Conservation (phyloP, 768 basidiomycete species). For the Lanmaoa rubissima region DNA sequence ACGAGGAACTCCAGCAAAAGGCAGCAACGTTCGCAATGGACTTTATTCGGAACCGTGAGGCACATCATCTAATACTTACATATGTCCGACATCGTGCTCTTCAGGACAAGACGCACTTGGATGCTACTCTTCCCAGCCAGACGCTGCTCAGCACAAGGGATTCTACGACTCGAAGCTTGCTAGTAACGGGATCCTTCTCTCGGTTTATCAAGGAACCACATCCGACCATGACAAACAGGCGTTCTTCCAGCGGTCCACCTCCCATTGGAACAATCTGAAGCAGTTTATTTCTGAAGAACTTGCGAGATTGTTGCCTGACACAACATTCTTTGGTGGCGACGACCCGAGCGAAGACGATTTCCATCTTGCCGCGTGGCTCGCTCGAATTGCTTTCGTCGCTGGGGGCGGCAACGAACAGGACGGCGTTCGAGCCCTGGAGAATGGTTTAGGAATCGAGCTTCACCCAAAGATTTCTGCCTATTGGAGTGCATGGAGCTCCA, state of each 20-base stretch:
- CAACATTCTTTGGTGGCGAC: constrained; percentile 48
- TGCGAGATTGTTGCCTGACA: constrained; percentile 38
- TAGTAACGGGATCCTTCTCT: constrained; percentile 39
- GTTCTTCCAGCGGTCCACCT: constrained; percentile 40
- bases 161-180: constrained; percentile 46
- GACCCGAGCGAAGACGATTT: constrained; percentile 53
- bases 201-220: constrained; percentile 41
- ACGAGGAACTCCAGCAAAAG: constrained; percentile 44
- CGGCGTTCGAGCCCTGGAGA: constrained; percentile 38
- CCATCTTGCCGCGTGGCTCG: constrained; percentile 53
- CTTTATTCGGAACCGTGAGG: constrained; percentile 44
- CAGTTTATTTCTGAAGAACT: constrained; percentile 41
- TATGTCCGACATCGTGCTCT: not conserved
- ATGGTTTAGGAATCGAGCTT: constrained; percentile 37
- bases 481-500: constrained; percentile 43
- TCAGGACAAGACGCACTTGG: constrained; percentile 45
- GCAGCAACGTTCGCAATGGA: constrained; percentile 29
- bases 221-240: constrained; percentile 33
- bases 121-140: constrained; percentile 34
- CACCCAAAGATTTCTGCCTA: constrained; percentile 41
- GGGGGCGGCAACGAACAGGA: constrained; percentile 39
- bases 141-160: constrained; percentile 36
- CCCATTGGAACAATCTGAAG: constrained; percentile 39
- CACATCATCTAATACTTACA: not conserved
- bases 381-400: constrained; percentile 40